Conservation (phyloP, 164 flowering plant species). For the Chimonanthus salicifolius region DNA sequence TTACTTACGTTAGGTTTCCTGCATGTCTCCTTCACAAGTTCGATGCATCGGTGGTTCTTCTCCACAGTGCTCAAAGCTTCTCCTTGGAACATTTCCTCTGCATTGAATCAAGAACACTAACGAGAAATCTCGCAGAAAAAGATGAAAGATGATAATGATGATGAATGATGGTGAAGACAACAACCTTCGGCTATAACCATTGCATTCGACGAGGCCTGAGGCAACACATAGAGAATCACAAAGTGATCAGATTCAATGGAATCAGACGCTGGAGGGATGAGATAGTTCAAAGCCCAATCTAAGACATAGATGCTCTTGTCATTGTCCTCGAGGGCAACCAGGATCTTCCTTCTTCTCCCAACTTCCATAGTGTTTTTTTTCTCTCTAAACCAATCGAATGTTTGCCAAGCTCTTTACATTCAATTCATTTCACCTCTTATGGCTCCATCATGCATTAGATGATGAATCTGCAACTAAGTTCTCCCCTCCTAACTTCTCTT, state of each 20-base stretch:
- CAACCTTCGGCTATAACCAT: constrained; percentile 6
- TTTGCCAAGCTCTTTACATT: not conserved
- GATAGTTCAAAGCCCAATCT: constrained; percentile 18
- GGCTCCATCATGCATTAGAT: not conserved
- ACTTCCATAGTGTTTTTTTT: constrained; percentile 5
- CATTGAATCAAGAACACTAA: not conserved
- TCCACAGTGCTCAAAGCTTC: not conserved
- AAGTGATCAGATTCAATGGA: constrained; percentile 4
- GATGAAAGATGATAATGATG: not conserved
- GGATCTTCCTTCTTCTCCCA: constrained; percentile 11
- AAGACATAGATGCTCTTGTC: constrained; percentile 12
- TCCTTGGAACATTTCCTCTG: not conserved
- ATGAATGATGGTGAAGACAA: not conserved
- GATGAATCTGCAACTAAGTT: not conserved
- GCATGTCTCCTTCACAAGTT: constrained; percentile 9
- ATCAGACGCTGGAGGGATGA: not conserved
- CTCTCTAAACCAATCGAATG: not conserved
- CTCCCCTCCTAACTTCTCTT: not conserved
- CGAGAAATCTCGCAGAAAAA: not conserved
- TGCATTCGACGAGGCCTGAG: not conserved
- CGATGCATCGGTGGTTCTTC: not conserved
- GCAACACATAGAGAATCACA: constrained; percentile 5
- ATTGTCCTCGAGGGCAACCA: constrained; percentile 13
- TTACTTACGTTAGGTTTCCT: constrained; percentile 13
- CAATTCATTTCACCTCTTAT: not conserved